Evolutionary conservation across 768 basidiomycete genomes (phyloP), one percentile per base, ranked within the genome.

Genomic region (Rossbeevera mucosa): DNA sequence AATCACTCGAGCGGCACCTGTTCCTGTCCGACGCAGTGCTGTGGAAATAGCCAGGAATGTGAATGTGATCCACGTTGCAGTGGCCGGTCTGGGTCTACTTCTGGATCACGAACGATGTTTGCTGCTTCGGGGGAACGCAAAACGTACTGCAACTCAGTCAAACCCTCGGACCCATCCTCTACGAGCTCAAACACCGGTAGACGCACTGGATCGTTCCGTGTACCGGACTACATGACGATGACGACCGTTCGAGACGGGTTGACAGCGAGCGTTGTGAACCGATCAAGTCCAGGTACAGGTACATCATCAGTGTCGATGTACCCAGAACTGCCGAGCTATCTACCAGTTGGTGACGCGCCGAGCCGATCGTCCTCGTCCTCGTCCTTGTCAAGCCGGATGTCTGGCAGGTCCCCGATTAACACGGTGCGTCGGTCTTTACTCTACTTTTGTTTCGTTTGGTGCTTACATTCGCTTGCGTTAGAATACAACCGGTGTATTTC

Each of bases 71-170:
- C 57, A 2, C 64, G 54, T 44, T 57, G 53, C 18, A 66, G 63
- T 47, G 56, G 63, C 24, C 44, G 29, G 5, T 46, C 53, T 24
- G 53, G 57, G 33, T 50, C 62, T 5, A 42, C 30, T 2, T 40
- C 53, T 4, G 48, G 52, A 21, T 9, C 62, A 29, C 59, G 59
- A 18, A 57, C 66, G 16, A 60, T 65, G 1, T 72, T 67, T 53
- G 60, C 67, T 2, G 58, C 66, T 1, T 67, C 71, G 0, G 71
- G 74, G 11, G 74, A 76, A 51, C 56, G 71, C n/a, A 65, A 56
- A 7, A 33, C 63, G 0, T 58, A 56, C 36, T 57, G 55, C n/a
- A 48, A 25, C 22, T 5, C 51, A 8, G 29, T 52, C 38, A 61
- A 60, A 49, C 20, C 52, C 18, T 42, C 48, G 5, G 59, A 59